phyloP scores from a whole-genome alignment of 208 protist species.

The Wallacemonas collosoma region DNA sequence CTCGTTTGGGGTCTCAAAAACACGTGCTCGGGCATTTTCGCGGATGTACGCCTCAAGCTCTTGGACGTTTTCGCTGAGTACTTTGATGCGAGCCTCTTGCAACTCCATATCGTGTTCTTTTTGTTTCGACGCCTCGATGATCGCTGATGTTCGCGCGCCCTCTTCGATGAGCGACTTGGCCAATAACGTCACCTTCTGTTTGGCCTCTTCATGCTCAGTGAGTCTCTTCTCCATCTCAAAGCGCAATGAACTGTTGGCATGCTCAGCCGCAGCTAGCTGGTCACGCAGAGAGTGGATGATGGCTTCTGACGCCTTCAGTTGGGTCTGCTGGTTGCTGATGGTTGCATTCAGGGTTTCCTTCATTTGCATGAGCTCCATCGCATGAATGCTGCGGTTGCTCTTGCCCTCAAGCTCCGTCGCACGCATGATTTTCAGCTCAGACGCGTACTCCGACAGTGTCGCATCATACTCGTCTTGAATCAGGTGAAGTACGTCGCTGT shows the following conservation, averaged over 20 bases:
- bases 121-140: constrained; percentile 40
- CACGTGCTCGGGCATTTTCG: constrained; percentile 15
- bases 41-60: constrained; percentile 65
- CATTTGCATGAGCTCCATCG: constrained; percentile 77
- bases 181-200: constrained; percentile 70
- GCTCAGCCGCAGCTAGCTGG: constrained; percentile 68
- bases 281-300: constrained; percentile 74
- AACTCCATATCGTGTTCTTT: constrained; percentile 63
- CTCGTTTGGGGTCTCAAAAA: background rate
- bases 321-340: constrained; percentile 86
- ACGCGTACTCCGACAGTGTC: constrained; percentile 51
- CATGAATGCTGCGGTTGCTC: constrained; percentile 67
- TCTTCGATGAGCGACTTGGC: constrained; percentile 78
- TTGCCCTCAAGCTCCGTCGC: constrained; percentile 70
- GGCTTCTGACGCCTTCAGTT: constrained; percentile 69
- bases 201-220: constrained; percentile 57
- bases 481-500: constrained; percentile 63
- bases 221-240: constrained; percentile 52
- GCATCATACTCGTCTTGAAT: constrained; percentile 88
- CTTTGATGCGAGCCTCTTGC: constrained; percentile 63
- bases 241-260: constrained; percentile 56
- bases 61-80: constrained; percentile 58
- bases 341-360: constrained; percentile 78
- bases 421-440: constrained; percentile 54
- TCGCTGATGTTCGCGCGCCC: constrained; percentile 47